These are phyloP conservation scores for Eutypa lata DNA, from an alignment of 2,329 filamentous ascomycete species.

Conservation along the genomic window DNA sequence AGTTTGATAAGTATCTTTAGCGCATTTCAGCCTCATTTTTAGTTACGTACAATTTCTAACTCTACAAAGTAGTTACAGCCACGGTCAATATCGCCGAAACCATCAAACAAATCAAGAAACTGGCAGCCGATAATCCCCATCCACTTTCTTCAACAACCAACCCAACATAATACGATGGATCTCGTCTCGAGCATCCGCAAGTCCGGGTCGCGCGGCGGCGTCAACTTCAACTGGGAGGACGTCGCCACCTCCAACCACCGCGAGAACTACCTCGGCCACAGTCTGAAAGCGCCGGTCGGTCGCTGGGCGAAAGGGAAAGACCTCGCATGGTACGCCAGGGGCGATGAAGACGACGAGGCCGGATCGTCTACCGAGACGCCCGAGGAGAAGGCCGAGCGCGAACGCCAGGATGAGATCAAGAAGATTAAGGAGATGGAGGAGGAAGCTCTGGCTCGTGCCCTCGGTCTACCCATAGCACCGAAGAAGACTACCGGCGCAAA, in stretches of 20 bases:
- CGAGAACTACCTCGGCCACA: constrained; percentile 88
- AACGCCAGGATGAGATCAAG: constrained; percentile 73
- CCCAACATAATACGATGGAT: constrained; percentile 72
- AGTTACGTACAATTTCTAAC: no score
- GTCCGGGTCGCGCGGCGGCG: constrained; percentile 83
- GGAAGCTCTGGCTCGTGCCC: constrained; percentile 78
- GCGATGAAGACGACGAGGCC: constrained; percentile 43
- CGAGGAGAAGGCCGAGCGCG: constrained; percentile 55
- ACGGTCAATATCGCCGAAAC: no score
- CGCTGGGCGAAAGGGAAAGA: constrained; percentile 82
- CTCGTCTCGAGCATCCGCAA: constrained; percentile 90
- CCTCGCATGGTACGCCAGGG: constrained; percentile 62
- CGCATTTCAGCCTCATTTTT: no score
- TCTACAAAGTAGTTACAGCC: no score
- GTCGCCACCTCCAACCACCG: constrained; percentile 83
- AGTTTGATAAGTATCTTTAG: no score
- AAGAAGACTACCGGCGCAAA: constrained; percentile 62
- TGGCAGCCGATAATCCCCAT: no score
- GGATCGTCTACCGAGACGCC: constrained; percentile 53
- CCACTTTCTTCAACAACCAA: no score
- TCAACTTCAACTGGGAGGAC: constrained; percentile 96
- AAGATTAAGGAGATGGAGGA: constrained; percentile 88
- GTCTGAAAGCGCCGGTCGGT: constrained; percentile 85
- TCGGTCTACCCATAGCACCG: constrained; percentile 72
- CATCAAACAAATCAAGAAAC: no score